Evolutionary conservation across 2,329 filamentous ascomycete species (phyloP), one percentile per base, ranked within the genome.

Genomic region (Sphaceloma murrayae): DNA sequence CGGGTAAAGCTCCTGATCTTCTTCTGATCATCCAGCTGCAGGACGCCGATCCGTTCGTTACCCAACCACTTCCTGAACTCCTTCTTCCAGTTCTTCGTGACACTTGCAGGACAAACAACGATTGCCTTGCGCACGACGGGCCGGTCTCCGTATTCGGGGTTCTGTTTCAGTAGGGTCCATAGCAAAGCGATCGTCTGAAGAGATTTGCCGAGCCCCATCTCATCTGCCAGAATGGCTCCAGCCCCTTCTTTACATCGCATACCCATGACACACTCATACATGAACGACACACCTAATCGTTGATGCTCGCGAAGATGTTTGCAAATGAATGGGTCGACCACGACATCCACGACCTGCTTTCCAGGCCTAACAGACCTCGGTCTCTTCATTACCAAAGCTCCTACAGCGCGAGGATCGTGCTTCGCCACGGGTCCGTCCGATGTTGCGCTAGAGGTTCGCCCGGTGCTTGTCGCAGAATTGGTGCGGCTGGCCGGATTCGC

Each of bases 211-310:
- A 85, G 60, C 0, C 81, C 81, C 81, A 85, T 85, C 53, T 85
- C 81, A 56, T 85, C 81, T 1, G 81, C 81, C 38, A 85, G 65
- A 47, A 85, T 78, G 3, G 79, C 80, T 17, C 80, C 80, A 59
- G 80, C 73, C 1, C 80, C 80, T 53, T 75, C 75, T 49, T 73
- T 78, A 31, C 70, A 64, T 31, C 78, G 70, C 69, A 84, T 73
- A 4, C 80, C 80, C 80, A 85, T 85, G 0, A 85, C 77, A 56
- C 80, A 84, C 60, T 85, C 80, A 54, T 85, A 85, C 32, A 85
- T 59, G 53, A 85, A 85, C 39, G 74, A 67, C 1, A 85, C 78
- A 16, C 81, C 81, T 54, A 80, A 75, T 10, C 76, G 70, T 56
- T 85, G 81, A 57, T 85, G 81, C 9, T 75, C 72, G 19, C 80